phyloP scores from a whole-genome alignment of 1,139 yeast genomes.

The Suhomyces choctaworum region DNA sequence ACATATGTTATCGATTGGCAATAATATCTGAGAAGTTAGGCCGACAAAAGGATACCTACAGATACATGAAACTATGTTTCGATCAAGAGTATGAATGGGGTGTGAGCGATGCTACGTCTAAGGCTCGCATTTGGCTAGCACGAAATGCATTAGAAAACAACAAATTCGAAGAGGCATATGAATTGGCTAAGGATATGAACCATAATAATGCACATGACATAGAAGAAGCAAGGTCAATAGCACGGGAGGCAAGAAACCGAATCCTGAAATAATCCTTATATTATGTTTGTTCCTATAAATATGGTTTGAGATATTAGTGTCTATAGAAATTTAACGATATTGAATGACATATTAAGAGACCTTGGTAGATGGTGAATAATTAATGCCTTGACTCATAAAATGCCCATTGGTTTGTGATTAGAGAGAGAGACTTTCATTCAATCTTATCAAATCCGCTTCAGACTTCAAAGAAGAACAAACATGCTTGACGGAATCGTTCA shows the following conservation, averaged over 20 bases:
- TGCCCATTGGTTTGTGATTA: conserved; percentile 1
- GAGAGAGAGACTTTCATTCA: conserved; percentile 11
- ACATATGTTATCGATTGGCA: conserved; percentile 69
- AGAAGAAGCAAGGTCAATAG: conserved; percentile 85
- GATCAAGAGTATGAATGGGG: conserved; percentile 69
- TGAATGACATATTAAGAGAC: conserved; percentile 11
- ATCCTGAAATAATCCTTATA: conserved; percentile 24
- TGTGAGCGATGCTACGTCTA: conserved; percentile 72
- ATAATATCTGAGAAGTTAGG: conserved; percentile 59
- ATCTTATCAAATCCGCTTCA: conserved; percentile 12
- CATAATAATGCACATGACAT: conserved; percentile 82
- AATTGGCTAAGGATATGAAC: conserved; percentile 70
- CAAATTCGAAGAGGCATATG: conserved; percentile 69
- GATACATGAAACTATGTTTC: conserved; percentile 72
- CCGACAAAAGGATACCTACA: conserved; percentile 55
- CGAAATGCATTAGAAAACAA: conserved; percentile 57
- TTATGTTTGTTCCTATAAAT: background rate
- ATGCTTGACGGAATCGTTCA: conserved; percentile 17
- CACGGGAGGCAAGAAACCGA: conserved; percentile 64
- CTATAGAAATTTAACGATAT: conserved; percentile 9
- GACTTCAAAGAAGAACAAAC: conserved; percentile 16
- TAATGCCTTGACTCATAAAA: no score
- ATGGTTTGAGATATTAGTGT: conserved; percentile 2
- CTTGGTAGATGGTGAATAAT: background rate
- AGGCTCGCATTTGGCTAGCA: conserved; percentile 88